Conservation (phyloP, 116 monocot genomes). For the Dioscorea cayenensis region DNA sequence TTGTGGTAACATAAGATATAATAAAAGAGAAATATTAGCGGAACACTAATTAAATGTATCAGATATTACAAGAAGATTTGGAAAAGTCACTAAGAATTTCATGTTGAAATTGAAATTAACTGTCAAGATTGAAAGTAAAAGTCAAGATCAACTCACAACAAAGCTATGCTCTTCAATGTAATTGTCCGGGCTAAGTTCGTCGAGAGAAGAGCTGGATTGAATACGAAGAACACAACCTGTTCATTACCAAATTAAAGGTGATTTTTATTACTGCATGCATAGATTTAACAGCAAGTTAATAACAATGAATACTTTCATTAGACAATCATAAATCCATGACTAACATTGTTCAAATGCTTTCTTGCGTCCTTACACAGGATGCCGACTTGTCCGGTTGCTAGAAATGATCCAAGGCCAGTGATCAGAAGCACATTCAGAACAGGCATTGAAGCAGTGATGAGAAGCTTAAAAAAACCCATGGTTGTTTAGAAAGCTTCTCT, state of each 20-base stretch:
- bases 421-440: conserved; percentile 56
- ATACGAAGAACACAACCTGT: conserved; percentile 60
- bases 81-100: neutral
- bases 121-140: too few species aligned
- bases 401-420: conserved; percentile 47
- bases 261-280: neutral
- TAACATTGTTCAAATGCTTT: conserved; percentile 59
- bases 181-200: conserved; percentile 37
- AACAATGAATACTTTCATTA: neutral
- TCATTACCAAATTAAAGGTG: neutral
- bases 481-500: neutral
- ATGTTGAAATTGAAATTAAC: too few species aligned
- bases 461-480: conserved; percentile 46
- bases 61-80: neutral
- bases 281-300: neutral
- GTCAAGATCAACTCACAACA: conserved; percentile 30
- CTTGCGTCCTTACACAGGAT: conserved; percentile 35
- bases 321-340: conserved; percentile 1
- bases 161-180: conserved; percentile 38
- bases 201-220: conserved; percentile 50
- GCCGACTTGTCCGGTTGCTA: conserved; percentile 19
- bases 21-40: neutral
- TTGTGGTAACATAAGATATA: neutral
- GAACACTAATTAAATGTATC: neutral
- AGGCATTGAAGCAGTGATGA: conserved; percentile 47